phyloP scores from a whole-genome alignment of 148 eudicot genomes.

The Diospyros kaki region DNA sequence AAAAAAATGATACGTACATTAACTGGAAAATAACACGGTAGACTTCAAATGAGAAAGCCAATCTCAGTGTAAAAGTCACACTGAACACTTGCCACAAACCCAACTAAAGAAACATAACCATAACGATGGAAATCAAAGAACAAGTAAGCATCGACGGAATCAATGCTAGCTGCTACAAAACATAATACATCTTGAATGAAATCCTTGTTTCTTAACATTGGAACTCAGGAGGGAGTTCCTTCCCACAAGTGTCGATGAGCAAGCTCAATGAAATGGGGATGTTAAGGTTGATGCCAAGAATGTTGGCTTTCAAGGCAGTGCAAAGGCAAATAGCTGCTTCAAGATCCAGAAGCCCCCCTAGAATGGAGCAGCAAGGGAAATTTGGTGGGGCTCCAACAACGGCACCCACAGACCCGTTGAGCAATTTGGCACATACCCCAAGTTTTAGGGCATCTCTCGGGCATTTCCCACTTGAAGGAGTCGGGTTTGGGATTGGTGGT shows the following conservation, averaged over 20 bases:
- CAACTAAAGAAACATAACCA: too few species aligned
- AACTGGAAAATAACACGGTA: too few species aligned
- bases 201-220: not conserved
- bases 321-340: constrained; percentile 1
- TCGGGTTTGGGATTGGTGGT: not conserved
- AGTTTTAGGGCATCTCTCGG: constrained; percentile 7
- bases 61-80: too few species aligned
- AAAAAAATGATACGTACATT: too few species aligned
- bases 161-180: too few species aligned
- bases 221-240: not conserved
- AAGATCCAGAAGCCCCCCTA: not conserved
- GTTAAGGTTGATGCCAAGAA: not conserved
- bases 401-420: not conserved
- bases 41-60: too few species aligned
- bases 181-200: too few species aligned
- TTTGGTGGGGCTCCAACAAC: not conserved
- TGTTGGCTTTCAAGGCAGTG: not conserved
- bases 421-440: not conserved
- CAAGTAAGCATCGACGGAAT: too few species aligned
- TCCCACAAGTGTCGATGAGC: not conserved
- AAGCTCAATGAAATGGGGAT: not conserved
- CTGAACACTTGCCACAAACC: too few species aligned
- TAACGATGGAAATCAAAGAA: too few species aligned
- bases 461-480: not conserved
- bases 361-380: not conserved